Evolutionary conservation across 495 filamentous ascomycete species (phyloP), one percentile per base, ranked within the genome.

Genomic region (Neurospora sp.): DNA sequence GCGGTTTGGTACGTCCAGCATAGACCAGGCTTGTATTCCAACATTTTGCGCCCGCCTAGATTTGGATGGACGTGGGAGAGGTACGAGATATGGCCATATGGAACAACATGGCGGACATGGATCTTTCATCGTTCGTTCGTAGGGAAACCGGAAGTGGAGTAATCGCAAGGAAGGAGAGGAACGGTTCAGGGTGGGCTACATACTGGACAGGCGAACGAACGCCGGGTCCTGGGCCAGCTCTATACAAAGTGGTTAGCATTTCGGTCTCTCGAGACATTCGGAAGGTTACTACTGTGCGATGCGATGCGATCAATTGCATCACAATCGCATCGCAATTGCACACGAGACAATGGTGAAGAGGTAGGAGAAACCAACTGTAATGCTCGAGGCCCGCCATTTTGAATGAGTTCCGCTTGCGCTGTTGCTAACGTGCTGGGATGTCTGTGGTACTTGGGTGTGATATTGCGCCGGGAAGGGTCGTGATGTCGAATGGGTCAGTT

Each of bases 151-250:
- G 23, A 14, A 59, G 23, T 37, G 27, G 37, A 7, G 37, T 27
- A 71, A 42, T 38, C 72, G 69, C 73, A 72, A 74, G 70, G 75
- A 78, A 75, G 74, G 42, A 44, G n/a, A 46, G 42, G 8, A 46
- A 46, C 18, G 18, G 42, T 46, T 46, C 42, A 20, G 42, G 12
- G 39, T 41, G 76, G 70, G 75, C 69, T 71, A 84, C 88, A 76
- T 90, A 95, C 92, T 87, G 79, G 87, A 88, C 81, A 91, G 90
- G 86, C 91, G 92, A 84, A 91, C 86, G 79, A 93, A 81, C 76
- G 91, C 92, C 82, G 93, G 93, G 86, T 96, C 93, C 85, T 91
- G 81, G 81, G 89, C 81, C 82, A 93, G 75, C 75, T 81, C 86
- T 87, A 78, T 77, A 27, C 20, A 72, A 35, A 75, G 78, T 20